Base-by-base conservation (phyloP, 2,329 filamentous ascomycete genomes). In the Verticillium dahliae region DNA sequence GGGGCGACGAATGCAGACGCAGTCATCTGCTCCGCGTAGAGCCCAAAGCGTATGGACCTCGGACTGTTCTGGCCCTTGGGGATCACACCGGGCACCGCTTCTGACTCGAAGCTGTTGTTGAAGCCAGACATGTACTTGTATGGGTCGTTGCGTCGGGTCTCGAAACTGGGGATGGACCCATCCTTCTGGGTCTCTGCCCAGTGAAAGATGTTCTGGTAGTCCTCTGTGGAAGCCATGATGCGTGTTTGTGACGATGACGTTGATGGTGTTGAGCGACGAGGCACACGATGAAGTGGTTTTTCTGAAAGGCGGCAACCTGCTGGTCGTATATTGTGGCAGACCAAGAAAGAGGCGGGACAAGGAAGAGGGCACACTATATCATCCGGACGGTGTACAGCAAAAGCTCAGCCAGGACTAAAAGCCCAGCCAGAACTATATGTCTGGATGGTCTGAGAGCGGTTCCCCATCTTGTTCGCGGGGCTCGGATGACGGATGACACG, bases 111-210 rank as follows among this genome's bases (percentile, higher is more conserved):
- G 39, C 68, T 70, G 65, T 85, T 85, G 55, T 79, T 78, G 68
- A 85, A 85, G 3, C 83, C 83, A 6, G 78, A 69, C 74, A 84
- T 81, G 63, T 86, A 86, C 72, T 82, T 62, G 45, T 86, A 71
- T 71, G 82, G 69, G 76, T 77, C 59, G 56, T 72, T 71, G 38
- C 69, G 68, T 14, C 70, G 64, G 0, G 75, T 78, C 3, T 73
- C 76, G 65, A 85, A 86, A 0, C 82, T 84, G 11, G 82, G 83
- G 33, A 85, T 78, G 0, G 74, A 67, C 0, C 79, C 83, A 69
- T 86, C 77, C 67, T 85, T 78, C 65, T 86, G 83, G n/a, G 83
- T 85, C 68, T 84, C 82, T 0, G 82, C 83, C 83, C 83, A 85
- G 67, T 82, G 80, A 63, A 82, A 81, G 66, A 81, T 80, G 57